Evolutionary conservation across 2,329 filamentous ascomycete genomes (phyloP), one percentile per base, ranked within the genome.

Genomic region (Cladorrhinum sp.): DNA sequence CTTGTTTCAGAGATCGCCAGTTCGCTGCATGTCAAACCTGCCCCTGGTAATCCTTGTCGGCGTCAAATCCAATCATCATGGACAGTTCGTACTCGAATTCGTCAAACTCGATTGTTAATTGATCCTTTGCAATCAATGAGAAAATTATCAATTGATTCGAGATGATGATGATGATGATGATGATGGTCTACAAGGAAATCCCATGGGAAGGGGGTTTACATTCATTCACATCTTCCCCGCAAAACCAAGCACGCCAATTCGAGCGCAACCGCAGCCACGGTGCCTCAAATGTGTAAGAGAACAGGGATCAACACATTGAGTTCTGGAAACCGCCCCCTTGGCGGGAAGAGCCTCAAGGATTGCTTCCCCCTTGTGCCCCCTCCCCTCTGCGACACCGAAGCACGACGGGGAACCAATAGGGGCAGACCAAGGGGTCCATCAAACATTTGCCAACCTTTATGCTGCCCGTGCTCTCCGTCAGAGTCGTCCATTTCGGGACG

Each of bases 271-370:
- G 55, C 59, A 60, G n/a, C 28, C 33, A 23, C 69, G 62, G 67
- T 80, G 79, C 79, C 70, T 80, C 79, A 80, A 72, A 74, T 74
- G 69, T 78, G 79, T 80, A 75, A 72, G 77, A 80, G 73, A 68
- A 75, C 73, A 75, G 71, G 76, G 77, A 70, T 67, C n/a, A 54
- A 36, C 67, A 64, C 66, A 66, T 63, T 64, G 65, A 48, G n/a
- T 52, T 57, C 42, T 63, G 46, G 59, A 58, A 58, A n/a, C n/a
- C n/a, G n/a, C n/a, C 63, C 65, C 56, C 60, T 55, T 54, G 53
- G 39, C 48, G 57, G 46, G 24, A 63, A 66, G 68, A 70, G 66
- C 66, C 68, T 69, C 69, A 67, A 52, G 60, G 65, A 46, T 56
- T 36, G 50, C 33, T 61, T n/a, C n/a, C 46, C 48, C 26, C 58